Evolutionary conservation across 2,329 filamentous ascomycete species (phyloP).

Genomic region (Nemania bipapillata): DNA sequence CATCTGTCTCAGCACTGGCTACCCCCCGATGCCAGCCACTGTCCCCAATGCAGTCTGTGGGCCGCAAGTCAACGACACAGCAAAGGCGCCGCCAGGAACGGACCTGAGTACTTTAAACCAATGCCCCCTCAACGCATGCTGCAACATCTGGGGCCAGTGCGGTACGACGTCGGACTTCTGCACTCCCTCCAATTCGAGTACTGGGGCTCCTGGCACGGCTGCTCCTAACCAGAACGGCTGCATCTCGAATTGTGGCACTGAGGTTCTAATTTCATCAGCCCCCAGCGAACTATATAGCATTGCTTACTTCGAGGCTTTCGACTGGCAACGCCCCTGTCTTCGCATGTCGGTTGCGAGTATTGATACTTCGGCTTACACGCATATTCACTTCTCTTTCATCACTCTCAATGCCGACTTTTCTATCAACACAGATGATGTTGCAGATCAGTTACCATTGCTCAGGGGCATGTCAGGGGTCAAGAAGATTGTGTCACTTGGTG

Average conservation of each 20-base stretch:
- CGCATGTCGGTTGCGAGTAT: neutral
- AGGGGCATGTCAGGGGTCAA: neutral
- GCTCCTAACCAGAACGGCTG: neutral
- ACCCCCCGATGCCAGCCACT: conserved; percentile 55
- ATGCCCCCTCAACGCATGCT: conserved; percentile 59
- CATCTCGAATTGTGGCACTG: neutral
- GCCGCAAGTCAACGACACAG: conserved; percentile 57
- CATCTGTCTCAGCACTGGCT: conserved; percentile 57
- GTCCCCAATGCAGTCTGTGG: conserved; percentile 58
- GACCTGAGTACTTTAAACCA: conserved; percentile 57
- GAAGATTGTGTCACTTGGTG: neutral
- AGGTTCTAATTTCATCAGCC: neutral
- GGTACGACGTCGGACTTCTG: neutral
- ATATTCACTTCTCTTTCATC: neutral
- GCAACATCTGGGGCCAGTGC: conserved; percentile 51
- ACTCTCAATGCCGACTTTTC: neutral
- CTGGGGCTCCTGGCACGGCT: neutral
- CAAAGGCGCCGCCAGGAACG: conserved; percentile 48
- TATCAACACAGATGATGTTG: neutral
- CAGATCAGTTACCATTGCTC: neutral
- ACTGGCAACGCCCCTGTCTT: neutral
- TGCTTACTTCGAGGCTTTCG: neutral
- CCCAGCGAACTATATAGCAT: neutral
- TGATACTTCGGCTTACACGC: neutral
- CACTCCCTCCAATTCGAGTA: neutral